phyloP scores from a whole-genome alignment of 495 filamentous ascomycete species.

The Neurospora terricola region DNA sequence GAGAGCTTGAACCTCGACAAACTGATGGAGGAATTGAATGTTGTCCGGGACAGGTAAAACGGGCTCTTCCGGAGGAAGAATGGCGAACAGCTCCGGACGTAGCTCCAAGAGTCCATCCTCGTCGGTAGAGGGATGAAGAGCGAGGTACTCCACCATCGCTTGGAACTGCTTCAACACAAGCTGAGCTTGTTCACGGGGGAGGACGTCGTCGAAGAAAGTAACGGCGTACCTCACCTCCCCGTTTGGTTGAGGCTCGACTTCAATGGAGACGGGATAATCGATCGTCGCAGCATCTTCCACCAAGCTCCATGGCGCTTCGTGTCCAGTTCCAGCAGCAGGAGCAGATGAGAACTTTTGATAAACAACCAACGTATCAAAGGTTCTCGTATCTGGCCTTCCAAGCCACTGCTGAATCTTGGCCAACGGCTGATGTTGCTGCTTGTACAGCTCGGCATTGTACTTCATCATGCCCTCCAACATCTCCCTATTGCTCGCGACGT shows the following conservation, averaged over 20 bases:
- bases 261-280: constrained; percentile 61
- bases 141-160: constrained; percentile 36
- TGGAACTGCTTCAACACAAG: constrained; percentile 56
- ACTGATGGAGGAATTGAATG: constrained; percentile 45
- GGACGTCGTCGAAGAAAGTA: constrained; percentile 47
- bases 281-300: constrained; percentile 29
- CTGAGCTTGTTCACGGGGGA: constrained; percentile 53
- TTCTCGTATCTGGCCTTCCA: constrained; percentile 41
- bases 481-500: constrained; percentile 39
- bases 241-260: constrained; percentile 46
- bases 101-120: constrained; percentile 13
- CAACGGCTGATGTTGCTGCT: constrained; percentile 61
- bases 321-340: background rate
- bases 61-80: constrained; percentile 39
- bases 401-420: constrained; percentile 57
- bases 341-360: constrained; percentile 51
- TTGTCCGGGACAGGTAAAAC: constrained; percentile 31
- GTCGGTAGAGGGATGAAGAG: constrained; percentile 23
- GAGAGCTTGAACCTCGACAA: constrained; percentile 42
- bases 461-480: constrained; percentile 48
- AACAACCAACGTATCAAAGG: constrained; percentile 73
- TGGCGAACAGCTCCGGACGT: constrained; percentile 36
- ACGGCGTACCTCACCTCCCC: constrained; percentile 45
- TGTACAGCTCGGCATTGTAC: constrained; percentile 49
- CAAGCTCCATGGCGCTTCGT: constrained; percentile 15